Base-by-base conservation (phyloP, 345 rosid species). In the Angophora floribunda region DNA sequence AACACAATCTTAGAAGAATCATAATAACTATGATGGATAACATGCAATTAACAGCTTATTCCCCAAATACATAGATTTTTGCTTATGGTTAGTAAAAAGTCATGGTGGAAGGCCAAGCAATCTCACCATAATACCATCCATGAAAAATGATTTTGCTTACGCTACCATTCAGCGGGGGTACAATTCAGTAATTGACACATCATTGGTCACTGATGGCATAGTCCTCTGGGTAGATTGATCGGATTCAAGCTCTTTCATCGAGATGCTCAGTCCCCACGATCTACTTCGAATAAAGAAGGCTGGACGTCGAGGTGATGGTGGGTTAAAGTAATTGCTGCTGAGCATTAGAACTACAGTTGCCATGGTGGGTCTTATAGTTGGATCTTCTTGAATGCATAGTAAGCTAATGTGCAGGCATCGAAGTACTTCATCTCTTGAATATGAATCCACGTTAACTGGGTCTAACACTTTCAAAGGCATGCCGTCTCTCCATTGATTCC, bases 351-450 rank as follows among this genome's bases (percentile, higher is more conserved):
- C 87, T 15, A 90, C 82, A 0, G 26, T 16, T 30, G 90, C 86
- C 90, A 92, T 93, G 32, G 90, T 90, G 6, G 93, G 93, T 28
- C 93, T 89, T 14, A 87, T 51, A 21, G 47, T 53, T 3, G 45
- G 86, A 44, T 90, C 86, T 88, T 91, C 92, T 44, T 92, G 93
- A 87, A 91, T 90, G 50, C 92, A 91, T 41, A 91, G 53, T 57
- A 93, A 88, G 7, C 89, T 87, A 47, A 91, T 44, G 4, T 91
- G 87, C 26, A 92, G 88, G 90, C 92, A 93, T 63, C 70, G 90
- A 41, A 88, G 14, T 7, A 90, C 89, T 85, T 93, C 89, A 87
- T 78, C 86, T 87, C 86, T 86, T n/a, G 91, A 53, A 86, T 49
- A 79, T 41, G 88, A 86, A 50, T 87, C 89, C 87, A 70, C 70